These are phyloP conservation scores for Aspergillus fischeri DNA, from an alignment of 2,329 filamentous ascomycete genomes.

Conservation along the genomic window DNA sequence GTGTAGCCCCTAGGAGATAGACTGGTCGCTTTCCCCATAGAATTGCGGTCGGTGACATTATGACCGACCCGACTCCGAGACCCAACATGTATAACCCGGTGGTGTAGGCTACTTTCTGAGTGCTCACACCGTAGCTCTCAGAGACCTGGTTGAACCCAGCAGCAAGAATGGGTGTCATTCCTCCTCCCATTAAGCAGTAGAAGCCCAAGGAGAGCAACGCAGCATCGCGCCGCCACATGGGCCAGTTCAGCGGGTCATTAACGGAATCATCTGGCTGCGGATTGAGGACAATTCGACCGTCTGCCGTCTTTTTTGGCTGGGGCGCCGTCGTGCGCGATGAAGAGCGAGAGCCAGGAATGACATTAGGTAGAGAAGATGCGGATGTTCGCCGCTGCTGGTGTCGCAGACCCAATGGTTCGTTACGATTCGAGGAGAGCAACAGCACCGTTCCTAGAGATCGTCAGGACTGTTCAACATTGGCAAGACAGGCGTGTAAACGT, in stretches of 20 bases:
- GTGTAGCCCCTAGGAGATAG: constrained; percentile 69
- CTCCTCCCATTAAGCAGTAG: constrained; percentile 89
- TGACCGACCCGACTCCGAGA: constrained; percentile 74
- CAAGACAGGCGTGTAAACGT: constrained; percentile 22
- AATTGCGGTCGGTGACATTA: constrained; percentile 87
- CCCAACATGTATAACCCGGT: constrained; percentile 95
- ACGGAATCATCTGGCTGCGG: constrained; percentile 86
- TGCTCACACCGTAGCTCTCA: constrained; percentile 59
- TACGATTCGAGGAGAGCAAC: constrained; percentile 56
- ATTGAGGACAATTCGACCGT: constrained; percentile 81
- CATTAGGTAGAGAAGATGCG: constrained; percentile 50
- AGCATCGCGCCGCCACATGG: constrained; percentile 70
- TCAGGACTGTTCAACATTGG: not conserved
- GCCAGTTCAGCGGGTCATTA: constrained; percentile 94
- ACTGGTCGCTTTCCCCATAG: constrained; percentile 86
- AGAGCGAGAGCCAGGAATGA: constrained; percentile 37
- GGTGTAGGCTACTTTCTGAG: constrained; percentile 74
- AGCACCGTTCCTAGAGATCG: constrained; percentile 54
- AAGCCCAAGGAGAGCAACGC: constrained; percentile 80
- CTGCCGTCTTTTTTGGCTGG: constrained; percentile 68
- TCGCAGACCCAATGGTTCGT: constrained; percentile 59
- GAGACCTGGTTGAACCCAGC: constrained; percentile 85
- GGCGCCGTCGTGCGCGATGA: constrained; percentile 32
- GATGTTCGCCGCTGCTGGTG: constrained; percentile 60
- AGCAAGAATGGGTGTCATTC: constrained; percentile 84